phyloP scores from a whole-genome alignment of 768 basidiomycete species.

The Leccinum broughii region DNA sequence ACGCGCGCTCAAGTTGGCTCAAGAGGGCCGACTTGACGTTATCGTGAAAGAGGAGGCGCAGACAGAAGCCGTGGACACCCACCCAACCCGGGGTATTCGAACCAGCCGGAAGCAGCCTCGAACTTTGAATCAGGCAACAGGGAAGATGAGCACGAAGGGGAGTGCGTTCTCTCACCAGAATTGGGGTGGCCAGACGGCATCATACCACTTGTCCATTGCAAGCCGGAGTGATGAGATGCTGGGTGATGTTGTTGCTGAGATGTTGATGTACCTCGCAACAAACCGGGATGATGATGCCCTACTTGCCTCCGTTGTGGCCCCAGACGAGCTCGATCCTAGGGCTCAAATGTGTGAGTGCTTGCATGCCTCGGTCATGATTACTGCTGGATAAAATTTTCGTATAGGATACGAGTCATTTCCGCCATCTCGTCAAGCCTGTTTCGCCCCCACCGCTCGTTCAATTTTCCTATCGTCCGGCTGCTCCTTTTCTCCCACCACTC shows the following conservation, averaged over 20 bases:
- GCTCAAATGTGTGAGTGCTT: not conserved
- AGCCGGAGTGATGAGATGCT: not conserved
- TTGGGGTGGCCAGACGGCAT: not conserved
- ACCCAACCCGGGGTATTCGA: not conserved
- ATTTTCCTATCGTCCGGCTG: too few species aligned
- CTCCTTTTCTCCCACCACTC: too few species aligned
- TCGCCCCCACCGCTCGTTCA: not conserved
- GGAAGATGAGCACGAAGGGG: not conserved
- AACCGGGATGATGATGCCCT: not conserved
- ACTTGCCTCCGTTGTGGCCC: not conserved
- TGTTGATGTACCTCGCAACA: not conserved
- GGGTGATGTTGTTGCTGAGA: not conserved
- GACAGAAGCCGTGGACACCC: not conserved
- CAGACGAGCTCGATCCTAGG: not conserved
- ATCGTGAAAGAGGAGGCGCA: not conserved
- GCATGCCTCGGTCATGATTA: not conserved
- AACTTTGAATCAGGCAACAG: not conserved
- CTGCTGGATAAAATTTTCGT: not conserved
- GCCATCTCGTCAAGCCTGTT: not conserved
- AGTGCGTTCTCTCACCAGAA: not conserved
- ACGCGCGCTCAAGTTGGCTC: not conserved
- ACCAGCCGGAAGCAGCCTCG: not conserved
- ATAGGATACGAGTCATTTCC: not conserved
- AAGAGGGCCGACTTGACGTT: not conserved
- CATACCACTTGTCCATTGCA: not conserved